phyloP scores from a whole-genome alignment of 2,329 filamentous ascomycete species.

The Fusarium pseudoanthophilum region DNA sequence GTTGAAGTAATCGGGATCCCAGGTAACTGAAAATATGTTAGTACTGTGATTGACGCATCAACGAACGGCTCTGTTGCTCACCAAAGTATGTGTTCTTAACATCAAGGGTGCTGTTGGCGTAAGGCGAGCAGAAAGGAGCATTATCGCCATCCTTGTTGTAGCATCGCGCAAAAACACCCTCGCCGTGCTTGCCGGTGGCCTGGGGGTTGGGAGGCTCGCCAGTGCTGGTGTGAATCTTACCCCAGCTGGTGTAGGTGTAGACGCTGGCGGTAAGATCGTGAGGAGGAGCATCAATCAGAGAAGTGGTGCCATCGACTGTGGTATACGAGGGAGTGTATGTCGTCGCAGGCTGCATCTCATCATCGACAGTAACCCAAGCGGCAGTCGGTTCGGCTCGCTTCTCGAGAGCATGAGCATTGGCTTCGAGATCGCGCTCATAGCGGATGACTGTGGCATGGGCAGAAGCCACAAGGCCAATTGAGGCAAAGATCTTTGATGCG shows the following conservation, averaged over 20 bases:
- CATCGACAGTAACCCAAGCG: conserved; percentile 64
- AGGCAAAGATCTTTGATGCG: conserved; percentile 46
- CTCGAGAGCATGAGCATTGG: conserved; percentile 27
- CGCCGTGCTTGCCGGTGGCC: conserved; percentile 53
- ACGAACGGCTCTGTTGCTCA: conserved; percentile 43
- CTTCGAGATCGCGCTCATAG: conserved; percentile 27
- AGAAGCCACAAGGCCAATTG: conserved; percentile 46
- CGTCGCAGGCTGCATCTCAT: conserved; percentile 55
- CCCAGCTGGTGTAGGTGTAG: conserved; percentile 52
- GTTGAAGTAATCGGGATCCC: conserved; percentile 65
- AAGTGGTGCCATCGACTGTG: conserved; percentile 58
- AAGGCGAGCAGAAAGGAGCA: conserved; percentile 65
- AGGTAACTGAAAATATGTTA: conserved; percentile 58
- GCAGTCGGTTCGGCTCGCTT: conserved; percentile 51
- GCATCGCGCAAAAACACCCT: conserved; percentile 63
- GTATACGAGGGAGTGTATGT: conserved; percentile 62
- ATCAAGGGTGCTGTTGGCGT: conserved; percentile 55
- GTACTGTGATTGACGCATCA: neutral
- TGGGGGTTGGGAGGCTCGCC: conserved; percentile 58
- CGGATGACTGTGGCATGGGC: conserved; percentile 39
- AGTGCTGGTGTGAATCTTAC: conserved; percentile 54
- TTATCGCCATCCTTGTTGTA: conserved; percentile 58
- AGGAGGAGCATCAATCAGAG: conserved; percentile 52
- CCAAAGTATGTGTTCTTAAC: conserved; percentile 63
- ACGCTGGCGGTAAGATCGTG: conserved; percentile 60